Evolutionary conservation across 495 filamentous ascomycete species (phyloP).

Genomic region (Aspergillus baeticus): DNA sequence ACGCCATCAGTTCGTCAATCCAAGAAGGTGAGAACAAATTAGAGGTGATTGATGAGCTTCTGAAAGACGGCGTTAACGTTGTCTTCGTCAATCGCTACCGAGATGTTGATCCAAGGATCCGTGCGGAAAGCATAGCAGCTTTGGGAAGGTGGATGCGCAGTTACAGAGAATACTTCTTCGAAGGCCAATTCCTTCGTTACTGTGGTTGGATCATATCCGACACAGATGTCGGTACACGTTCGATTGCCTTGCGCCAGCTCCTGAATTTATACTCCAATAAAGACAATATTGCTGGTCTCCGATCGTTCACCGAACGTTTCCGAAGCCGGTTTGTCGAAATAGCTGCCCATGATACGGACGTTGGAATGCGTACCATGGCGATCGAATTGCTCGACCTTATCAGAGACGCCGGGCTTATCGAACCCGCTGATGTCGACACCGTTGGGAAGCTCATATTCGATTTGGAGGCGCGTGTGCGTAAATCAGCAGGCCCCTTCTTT

Average conservation of each 20-base stretch:
- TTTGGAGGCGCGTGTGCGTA: constrained; percentile 75
- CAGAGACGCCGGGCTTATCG: constrained; percentile 79
- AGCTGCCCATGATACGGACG: constrained; percentile 76
- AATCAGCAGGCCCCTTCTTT: constrained; percentile 87
- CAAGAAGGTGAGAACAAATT: constrained; percentile 64
- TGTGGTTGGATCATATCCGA: constrained; percentile 94
- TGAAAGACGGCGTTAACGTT: constrained; percentile 82
- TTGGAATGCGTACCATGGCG: constrained; percentile 70
- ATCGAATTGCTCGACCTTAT: constrained; percentile 79
- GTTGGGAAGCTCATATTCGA: constrained; percentile 87
- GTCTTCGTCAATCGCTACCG: constrained; percentile 94
- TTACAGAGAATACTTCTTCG: constrained; percentile 82
- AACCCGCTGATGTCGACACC: constrained; percentile 84
- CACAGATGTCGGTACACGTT: constrained; percentile 60
- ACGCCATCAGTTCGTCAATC: constrained; percentile 65
- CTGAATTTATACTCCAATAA: constrained; percentile 69
- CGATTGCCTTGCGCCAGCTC: constrained; percentile 80
- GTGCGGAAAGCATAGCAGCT: constrained; percentile 78
- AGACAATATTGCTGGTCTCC: constrained; percentile 72
- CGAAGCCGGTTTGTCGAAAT: constrained; percentile 89
- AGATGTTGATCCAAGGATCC: constrained; percentile 84
- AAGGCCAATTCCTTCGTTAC: constrained; percentile 84
- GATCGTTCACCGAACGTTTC: constrained; percentile 88
- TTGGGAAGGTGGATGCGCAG: constrained; percentile 83
- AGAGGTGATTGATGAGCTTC: constrained; percentile 59